Evolutionary conservation across 2,329 filamentous ascomycete genomes (phyloP).

Genomic region (Scytalidium sp.): DNA sequence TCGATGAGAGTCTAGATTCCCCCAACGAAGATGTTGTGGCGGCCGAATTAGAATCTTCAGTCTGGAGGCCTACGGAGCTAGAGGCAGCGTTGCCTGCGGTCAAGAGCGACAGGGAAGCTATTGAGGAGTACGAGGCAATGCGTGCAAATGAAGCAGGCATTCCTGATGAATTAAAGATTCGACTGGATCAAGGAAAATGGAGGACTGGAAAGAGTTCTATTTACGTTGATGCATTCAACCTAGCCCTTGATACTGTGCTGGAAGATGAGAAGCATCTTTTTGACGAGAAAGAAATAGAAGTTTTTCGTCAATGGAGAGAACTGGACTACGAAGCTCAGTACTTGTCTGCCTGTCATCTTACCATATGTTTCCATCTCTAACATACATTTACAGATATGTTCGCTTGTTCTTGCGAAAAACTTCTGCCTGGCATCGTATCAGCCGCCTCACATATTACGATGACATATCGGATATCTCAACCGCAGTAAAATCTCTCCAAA

Average conservation of each 20-base stretch:
- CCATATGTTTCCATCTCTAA: conserved; percentile 31
- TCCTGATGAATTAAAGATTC: conserved; percentile 38
- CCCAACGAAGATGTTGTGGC: conserved; percentile 27
- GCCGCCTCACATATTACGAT: conserved; percentile 72
- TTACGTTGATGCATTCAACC: conserved; percentile 95
- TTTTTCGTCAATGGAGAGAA: conserved; percentile 74
- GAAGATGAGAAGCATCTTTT: conserved; percentile 89
- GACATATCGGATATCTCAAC: conserved; percentile 73
- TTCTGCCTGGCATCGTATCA: conserved; percentile 83
- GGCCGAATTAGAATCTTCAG: conserved; percentile 25
- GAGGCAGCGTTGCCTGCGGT: conserved; percentile 70
- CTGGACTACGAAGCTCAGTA: conserved; percentile 87
- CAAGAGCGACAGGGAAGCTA: conserved; percentile 65
- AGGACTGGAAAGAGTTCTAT: conserved; percentile 78
- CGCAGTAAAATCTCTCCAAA: conserved; percentile 66
- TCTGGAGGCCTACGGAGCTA: conserved; percentile 57
- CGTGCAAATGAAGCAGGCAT: conserved; percentile 34
- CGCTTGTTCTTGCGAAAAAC: conserved; percentile 90
- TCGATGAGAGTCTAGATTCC: conserved; percentile 34
- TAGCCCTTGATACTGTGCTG: conserved; percentile 85
- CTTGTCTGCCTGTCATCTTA: conserved; percentile 55
- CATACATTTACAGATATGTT: conserved; percentile 66
- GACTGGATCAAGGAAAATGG: conserved; percentile 62
- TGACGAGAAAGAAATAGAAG: conserved; percentile 68
- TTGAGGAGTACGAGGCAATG: conserved; percentile 74